Conservation (phyloP, 1,284 basidiomycete genomes). For the Mycosarcoma maydis region DNA sequence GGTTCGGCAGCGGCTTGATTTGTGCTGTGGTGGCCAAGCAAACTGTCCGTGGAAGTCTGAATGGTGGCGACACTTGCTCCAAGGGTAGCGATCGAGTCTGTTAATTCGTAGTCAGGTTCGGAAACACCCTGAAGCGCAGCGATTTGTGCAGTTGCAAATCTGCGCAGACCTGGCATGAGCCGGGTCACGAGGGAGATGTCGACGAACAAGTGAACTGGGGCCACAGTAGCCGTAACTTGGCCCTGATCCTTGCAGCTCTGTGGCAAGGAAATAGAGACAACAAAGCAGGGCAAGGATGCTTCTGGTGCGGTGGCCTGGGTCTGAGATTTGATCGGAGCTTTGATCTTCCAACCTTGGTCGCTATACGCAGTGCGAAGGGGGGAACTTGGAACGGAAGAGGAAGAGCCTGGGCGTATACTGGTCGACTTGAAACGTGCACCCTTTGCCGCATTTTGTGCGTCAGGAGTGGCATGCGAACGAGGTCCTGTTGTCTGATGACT, state of each 20-base stretch:
- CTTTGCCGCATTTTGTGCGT: neutral
- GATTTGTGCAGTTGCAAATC: conserved; percentile 21
- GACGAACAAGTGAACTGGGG: conserved; percentile 49
- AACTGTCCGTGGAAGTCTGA: conserved; percentile 19
- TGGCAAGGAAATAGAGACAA: neutral
- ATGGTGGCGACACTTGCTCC: conserved; percentile 31
- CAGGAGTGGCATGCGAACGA: neutral
- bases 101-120: conserved; percentile 1
- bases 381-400: conserved; percentile 10
- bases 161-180: conserved; percentile 36
- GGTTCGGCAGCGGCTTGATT: neutral
- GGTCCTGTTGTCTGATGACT: neutral
- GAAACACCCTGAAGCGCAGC: conserved; percentile 6
- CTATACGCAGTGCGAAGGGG: conserved; percentile 38
- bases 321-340: conserved; percentile 4
- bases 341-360: conserved; percentile 54
- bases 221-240: conserved; percentile 7
- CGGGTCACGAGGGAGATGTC: conserved; percentile 49
- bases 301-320: conserved; percentile 3
- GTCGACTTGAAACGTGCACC: conserved; percentile 26
- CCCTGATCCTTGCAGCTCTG: conserved; percentile 1
- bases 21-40: conserved; percentile 6
- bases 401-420: conserved; percentile 8
- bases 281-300: neutral
- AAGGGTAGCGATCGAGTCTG: conserved; percentile 35